Evolutionary conservation across 768 basidiomycete genomes (phyloP), one percentile per base, ranked within the genome.

Genomic region (Coprinopsis cinerea): DNA sequence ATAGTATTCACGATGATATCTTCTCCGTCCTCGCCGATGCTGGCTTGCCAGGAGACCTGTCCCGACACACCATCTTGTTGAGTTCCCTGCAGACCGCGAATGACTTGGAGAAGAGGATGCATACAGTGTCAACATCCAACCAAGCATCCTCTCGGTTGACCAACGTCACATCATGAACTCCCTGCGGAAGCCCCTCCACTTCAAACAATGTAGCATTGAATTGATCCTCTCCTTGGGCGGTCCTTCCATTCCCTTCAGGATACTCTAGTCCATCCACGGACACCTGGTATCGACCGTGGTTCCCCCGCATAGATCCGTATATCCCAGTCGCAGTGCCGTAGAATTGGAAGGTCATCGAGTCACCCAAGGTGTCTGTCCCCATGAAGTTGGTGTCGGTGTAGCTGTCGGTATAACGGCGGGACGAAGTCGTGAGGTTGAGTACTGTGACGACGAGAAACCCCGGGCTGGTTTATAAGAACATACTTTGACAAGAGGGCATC

Each of bases 91-190:
- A 18, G 13, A 36, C 11, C 2, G 28, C 27, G 9, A 15, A 25
- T 10, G 9, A 20, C 18, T 20, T 10, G 30, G n/a, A 34, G 2
- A 13, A n/a, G 14, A 28, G 10, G 14, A 42, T 15, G 58, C 61
- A 30, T 40, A 70, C 71, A 55, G 67, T 68, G 46, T 75, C 74
- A 6, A 75, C 61, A 28, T 71, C 74, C 27, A 73, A 55, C 40
- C 58, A 67, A 6, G 45, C 54, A 2, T 42, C 47, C 0, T 56
- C 53, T 17, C 51, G 37, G 35, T 66, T 63, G 6, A 51, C 51
- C 17, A 65, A 15, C n/a, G 48, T 55, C 13, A 63, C 49, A 14
- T 45, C 45, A 44, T 64, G 62, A 14, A 49, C 26, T 15, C 49
- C 60, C 48, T 43, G 13, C 10, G 15, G 9, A 1, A 28, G 20